Evolutionary conservation across 371 early-diverging fungal species (phyloP).

Genomic region (Rhizopus arrhizus): DNA sequence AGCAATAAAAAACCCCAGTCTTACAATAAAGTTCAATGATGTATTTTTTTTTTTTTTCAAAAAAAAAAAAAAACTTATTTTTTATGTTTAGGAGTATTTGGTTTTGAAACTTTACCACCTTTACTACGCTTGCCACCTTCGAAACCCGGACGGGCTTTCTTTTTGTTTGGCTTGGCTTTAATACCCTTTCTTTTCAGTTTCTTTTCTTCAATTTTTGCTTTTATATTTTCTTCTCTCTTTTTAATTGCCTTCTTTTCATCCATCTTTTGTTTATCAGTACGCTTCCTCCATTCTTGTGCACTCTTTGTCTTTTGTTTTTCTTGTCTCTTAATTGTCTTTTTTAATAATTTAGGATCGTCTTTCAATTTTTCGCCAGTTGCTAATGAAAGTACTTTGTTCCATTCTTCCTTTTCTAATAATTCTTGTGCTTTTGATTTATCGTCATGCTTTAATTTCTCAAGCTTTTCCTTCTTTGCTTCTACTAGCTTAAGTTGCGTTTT

Average conservation of each 20-base stretch:
- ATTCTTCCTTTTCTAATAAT: constrained; percentile 75
- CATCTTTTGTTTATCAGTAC: constrained; percentile 66
- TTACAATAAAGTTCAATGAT: not conserved
- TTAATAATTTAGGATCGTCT: constrained; percentile 86
- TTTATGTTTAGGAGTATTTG: constrained; percentile 6
- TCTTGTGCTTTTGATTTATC: constrained; percentile 72
- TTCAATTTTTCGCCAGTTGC: constrained; percentile 90
- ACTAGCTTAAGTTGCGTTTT: constrained; percentile 75
- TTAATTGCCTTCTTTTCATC: constrained; percentile 68
- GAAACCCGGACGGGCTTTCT: constrained; percentile 52
- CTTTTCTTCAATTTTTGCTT: constrained; percentile 67
- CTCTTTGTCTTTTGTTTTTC: constrained; percentile 84
- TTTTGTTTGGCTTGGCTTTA: constrained; percentile 42
- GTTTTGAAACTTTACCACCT: constrained; percentile 41
- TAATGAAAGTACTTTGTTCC: constrained; percentile 78
- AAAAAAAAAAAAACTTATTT: not conserved
- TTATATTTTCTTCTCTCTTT: constrained; percentile 56
- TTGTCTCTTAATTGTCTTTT: constrained; percentile 88
- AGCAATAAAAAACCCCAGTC: not conserved
- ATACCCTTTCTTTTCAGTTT: constrained; percentile 69
- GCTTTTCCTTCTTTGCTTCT: constrained; percentile 75
- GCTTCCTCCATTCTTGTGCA: constrained; percentile 80
- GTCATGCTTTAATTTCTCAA: constrained; percentile 69
- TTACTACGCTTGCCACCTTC: constrained; percentile 47
- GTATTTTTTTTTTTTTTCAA: not conserved